Conservation (phyloP, 129 eudicot genomes). For the Scalesia atractyloides region DNA sequence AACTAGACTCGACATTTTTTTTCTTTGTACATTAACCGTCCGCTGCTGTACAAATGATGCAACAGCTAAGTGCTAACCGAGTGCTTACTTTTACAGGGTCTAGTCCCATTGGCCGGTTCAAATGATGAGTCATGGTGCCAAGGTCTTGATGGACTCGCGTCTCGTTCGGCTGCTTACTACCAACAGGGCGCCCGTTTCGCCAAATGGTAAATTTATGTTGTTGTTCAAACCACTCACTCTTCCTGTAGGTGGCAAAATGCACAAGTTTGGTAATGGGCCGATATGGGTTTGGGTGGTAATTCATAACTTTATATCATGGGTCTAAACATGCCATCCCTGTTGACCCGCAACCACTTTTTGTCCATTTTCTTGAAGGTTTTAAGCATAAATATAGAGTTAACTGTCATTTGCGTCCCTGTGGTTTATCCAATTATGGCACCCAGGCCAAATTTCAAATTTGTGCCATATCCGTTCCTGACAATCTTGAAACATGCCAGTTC, state of each 20-base stretch:
- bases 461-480: no score
- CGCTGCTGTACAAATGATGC: not conserved
- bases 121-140: slow-evolving; percentile 91
- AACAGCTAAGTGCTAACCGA: not conserved
- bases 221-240: not conserved
- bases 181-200: slow-evolving; percentile 83
- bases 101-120: slow-evolving; percentile 77
- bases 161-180: slow-evolving; percentile 85
- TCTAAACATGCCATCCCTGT: not conserved
- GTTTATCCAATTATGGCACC: no score
- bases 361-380: not conserved
- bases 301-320: not conserved
- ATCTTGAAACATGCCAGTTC: no score
- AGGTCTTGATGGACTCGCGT: slow-evolving; percentile 85
- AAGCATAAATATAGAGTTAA: not conserved
- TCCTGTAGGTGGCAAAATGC: not conserved
- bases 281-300: not conserved
- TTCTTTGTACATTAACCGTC: not conserved
- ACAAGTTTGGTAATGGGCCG: not conserved
- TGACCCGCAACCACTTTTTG: not conserved
- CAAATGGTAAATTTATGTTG: slow-evolving; percentile 48
- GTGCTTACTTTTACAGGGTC: slow-evolving; percentile 49
- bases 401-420: no score
- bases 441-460: no score
- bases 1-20: not conserved